These are phyloP conservation scores for Botryotinia globosa DNA, from an alignment of 2,329 filamentous ascomycete genomes.

Conservation along the genomic window DNA sequence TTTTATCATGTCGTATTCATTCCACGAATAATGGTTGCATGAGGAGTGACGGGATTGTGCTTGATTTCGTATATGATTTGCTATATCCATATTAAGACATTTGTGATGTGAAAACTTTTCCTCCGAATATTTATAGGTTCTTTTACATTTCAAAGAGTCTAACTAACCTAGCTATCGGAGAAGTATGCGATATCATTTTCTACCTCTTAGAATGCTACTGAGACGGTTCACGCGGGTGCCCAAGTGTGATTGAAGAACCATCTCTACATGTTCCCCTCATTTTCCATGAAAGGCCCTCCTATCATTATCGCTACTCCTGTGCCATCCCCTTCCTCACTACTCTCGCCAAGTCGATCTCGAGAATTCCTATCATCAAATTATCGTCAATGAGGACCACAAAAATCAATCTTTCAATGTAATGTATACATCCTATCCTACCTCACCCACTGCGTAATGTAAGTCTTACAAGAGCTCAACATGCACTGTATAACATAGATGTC, in stretches of 20 bases:
- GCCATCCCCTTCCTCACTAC: not conserved
- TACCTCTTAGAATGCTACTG: not conserved
- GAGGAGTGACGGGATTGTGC: conserved; percentile 5
- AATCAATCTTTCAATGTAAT: conserved; percentile 12
- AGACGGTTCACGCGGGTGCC: not conserved
- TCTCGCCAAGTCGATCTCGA: conserved; percentile 8
- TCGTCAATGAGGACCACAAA: conserved; percentile 8
- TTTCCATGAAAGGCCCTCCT: not conserved
- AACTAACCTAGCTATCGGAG: not conserved
- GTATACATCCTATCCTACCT: conserved; percentile 5
- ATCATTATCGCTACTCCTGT: conserved; percentile 16
- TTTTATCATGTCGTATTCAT: conserved; percentile 17
- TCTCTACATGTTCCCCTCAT: not conserved
- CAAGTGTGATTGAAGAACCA: conserved; percentile 12
- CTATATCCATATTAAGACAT: not conserved
- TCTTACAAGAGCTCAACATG: conserved; percentile 3
- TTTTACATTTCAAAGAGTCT: not conserved
- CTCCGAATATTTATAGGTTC: not conserved
- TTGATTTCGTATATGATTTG: conserved; percentile 18
- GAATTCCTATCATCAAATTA: conserved; percentile 7
- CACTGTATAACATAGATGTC: conserved; percentile 1
- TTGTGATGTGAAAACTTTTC: conserved; percentile 7
- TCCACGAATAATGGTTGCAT: conserved; percentile 9
- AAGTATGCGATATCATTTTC: not conserved
- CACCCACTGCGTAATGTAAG: not conserved